These are phyloP conservation scores for Calonectria honghensis DNA, from an alignment of 2,329 filamentous ascomycete species.

Conservation along the genomic window DNA sequence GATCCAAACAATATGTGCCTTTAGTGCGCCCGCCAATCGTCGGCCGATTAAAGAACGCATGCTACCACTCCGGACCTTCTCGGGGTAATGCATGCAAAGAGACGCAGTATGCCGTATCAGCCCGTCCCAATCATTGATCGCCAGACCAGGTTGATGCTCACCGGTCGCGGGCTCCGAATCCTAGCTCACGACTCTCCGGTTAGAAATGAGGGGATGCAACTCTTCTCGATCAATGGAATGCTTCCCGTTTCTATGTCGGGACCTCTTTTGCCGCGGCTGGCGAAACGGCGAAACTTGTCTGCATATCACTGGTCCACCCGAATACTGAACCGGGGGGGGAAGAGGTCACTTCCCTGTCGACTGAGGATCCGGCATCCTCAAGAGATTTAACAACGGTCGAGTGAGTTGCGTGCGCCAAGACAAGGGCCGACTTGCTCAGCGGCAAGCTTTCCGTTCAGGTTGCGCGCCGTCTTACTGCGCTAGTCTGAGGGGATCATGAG, in stretches of 20 bases:
- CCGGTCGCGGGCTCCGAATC: slow-evolving; percentile 36
- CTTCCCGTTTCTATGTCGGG: slow-evolving; percentile 15
- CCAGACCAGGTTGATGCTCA: slow-evolving; percentile 41
- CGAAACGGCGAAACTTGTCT: slow-evolving; percentile 39
- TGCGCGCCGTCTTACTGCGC: slow-evolving; percentile 36
- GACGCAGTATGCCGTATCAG: slow-evolving; percentile 41
- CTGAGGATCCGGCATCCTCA: neutral
- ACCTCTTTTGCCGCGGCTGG: slow-evolving; percentile 33
- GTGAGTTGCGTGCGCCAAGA: slow-evolving; percentile 36
- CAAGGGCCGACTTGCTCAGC: slow-evolving; percentile 14
- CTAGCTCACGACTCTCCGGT: slow-evolving; percentile 5
- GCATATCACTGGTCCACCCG: slow-evolving; percentile 40
- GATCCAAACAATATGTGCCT: slow-evolving; percentile 34
- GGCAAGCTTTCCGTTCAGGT: slow-evolving; percentile 16
- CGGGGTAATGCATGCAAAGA: slow-evolving; percentile 39
- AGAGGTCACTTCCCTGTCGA: slow-evolving; percentile 36
- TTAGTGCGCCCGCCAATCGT: slow-evolving; percentile 49
- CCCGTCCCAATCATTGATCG: slow-evolving; percentile 44
- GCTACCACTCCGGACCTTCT: slow-evolving; percentile 31
- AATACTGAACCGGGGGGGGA: slow-evolving; percentile 20
- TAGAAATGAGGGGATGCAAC: slow-evolving; percentile 26
- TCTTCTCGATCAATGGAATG: slow-evolving; percentile 29
- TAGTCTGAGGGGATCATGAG: slow-evolving; percentile 34
- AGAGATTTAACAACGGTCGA: slow-evolving; percentile 7
- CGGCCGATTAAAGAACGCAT: slow-evolving; percentile 44